phyloP scores from a whole-genome alignment of 495 filamentous ascomycete species.

The Emericellopsis terricola region DNA sequence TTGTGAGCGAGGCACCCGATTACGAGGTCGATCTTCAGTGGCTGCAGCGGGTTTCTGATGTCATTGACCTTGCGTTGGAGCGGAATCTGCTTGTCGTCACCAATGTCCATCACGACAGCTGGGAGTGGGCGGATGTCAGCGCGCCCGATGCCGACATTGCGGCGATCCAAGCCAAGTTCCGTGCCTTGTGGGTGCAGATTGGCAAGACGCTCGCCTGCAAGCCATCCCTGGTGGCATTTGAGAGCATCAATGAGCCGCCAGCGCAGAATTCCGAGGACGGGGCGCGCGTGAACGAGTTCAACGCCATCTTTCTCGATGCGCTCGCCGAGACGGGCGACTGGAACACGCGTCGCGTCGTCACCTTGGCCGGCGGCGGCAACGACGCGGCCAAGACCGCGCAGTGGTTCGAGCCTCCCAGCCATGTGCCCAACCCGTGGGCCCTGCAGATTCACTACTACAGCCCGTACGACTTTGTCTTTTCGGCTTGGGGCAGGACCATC shows the following conservation, averaged over 20 bases:
- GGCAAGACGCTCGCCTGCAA: constrained; percentile 36
- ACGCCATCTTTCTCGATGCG: constrained; percentile 37
- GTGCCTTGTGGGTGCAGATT: constrained; percentile 40
- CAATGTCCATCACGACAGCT: too few relatives aligned
- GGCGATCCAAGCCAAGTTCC: constrained; percentile 39
- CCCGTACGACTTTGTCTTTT: constrained; percentile 37
- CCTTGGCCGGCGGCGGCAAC: constrained; percentile 30
- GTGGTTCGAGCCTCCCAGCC: constrained; percentile 31
- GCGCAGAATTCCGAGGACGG: constrained; percentile 31
- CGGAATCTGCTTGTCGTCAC: too few relatives aligned
- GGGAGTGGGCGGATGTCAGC: too few relatives aligned
- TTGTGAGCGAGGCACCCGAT: constrained; percentile 26
- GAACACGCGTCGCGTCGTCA: constrained; percentile 38
- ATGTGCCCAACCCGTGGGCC: constrained; percentile 37
- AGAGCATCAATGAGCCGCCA: constrained; percentile 42
- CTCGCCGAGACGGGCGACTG: constrained; percentile 36
- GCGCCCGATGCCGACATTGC: constrained; percentile 32
- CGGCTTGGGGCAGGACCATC: constrained; percentile 38
- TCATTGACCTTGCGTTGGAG: too few relatives aligned
- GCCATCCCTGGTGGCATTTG: constrained; percentile 35
- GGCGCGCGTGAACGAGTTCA: constrained; percentile 33
- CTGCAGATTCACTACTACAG: constrained; percentile 48
- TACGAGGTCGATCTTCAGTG: constrained; percentile 38
- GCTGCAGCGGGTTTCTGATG: constrained; percentile 41
- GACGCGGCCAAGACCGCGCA: constrained; percentile 33